A percentile compares a stretch with the other conserved stretches of the same genome.
Conservation (phyloP, 306 rosid species). For the Cicer pinnatifidum region DNA sequence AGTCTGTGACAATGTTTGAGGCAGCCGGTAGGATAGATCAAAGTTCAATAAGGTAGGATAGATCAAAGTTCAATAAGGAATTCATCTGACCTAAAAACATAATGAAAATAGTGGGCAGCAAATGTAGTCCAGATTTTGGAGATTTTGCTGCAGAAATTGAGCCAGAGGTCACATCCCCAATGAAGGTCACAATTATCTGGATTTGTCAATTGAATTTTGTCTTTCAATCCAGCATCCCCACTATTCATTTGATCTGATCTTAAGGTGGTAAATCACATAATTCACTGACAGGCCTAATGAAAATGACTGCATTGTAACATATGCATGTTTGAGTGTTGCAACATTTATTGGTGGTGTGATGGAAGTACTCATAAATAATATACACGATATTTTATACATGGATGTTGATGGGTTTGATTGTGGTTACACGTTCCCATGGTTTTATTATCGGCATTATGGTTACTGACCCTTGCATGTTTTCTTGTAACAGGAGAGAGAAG, state of each 20-base stretch:
- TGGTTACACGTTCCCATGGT: no score
- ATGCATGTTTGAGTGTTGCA: slow-evolving; percentile 2
- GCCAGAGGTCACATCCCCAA: not conserved
- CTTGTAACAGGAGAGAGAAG: slow-evolving; percentile 89
- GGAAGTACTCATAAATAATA: not conserved
- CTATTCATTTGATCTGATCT: slow-evolving; percentile 14
- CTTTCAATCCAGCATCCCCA: not conserved
- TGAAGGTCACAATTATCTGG: not conserved
- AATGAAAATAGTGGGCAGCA: not conserved
- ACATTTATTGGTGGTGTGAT: not conserved
- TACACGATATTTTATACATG: not conserved
- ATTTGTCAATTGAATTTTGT: not conserved
- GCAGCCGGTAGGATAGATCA: not conserved
- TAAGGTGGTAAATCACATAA: slow-evolving; percentile 3
- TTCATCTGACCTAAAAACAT: not conserved
- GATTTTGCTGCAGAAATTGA: not conserved
- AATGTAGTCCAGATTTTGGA: not conserved
- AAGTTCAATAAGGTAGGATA: not conserved
- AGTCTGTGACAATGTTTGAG: not conserved
- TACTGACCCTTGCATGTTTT: not conserved
- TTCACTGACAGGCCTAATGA: not conserved
- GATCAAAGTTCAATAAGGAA: not conserved
- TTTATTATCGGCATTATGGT: not conserved
- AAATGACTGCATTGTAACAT: not conserved
- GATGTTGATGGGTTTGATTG: no score